Evolutionary conservation across 2,329 filamentous ascomycete species (phyloP).

Genomic region (Xylariaceae sp.): DNA sequence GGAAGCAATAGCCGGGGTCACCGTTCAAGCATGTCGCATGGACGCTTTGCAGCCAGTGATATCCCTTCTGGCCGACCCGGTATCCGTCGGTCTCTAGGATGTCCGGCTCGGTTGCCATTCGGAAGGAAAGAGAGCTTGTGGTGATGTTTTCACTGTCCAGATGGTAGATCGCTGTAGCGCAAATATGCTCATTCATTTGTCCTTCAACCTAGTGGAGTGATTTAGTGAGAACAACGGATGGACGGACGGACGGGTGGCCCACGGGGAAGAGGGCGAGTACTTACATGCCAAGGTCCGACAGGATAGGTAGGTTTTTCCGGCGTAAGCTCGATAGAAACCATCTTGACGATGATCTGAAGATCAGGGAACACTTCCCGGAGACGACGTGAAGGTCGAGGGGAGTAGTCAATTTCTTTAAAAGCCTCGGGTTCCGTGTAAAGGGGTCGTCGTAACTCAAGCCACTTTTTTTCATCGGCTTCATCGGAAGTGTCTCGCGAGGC

Average conservation of each 20-base stretch:
- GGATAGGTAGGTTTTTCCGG: constrained; percentile 49
- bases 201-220: constrained; percentile 15
- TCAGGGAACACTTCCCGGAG: constrained; percentile 33
- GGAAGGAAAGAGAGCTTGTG: constrained; percentile 49
- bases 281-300: constrained; percentile 42
- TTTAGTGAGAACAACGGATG: background rate
- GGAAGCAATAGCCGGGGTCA: constrained; percentile 6
- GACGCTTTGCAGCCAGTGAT: background rate
- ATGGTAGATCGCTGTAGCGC: constrained; percentile 22
- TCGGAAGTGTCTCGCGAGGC: background rate
- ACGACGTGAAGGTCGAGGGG: constrained; percentile 13
- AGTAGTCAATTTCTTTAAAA: constrained; percentile 20
- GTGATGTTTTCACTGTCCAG: constrained; percentile 41
- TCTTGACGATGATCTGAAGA: constrained; percentile 59
- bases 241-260: background rate
- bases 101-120: constrained; percentile 32
- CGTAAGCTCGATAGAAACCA: constrained; percentile 54
- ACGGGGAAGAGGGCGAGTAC: constrained; percentile 2
- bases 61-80: background rate
- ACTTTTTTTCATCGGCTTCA: constrained; percentile 14
- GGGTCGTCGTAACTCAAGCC: constrained; percentile 17
- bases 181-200: constrained; percentile 22
- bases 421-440: constrained; percentile 19
- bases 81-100: constrained; percentile 1
- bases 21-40: background rate